Evolutionary conservation across 176 grass and related monocot species (phyloP).

Genomic region (Aegilops speltoides): DNA sequence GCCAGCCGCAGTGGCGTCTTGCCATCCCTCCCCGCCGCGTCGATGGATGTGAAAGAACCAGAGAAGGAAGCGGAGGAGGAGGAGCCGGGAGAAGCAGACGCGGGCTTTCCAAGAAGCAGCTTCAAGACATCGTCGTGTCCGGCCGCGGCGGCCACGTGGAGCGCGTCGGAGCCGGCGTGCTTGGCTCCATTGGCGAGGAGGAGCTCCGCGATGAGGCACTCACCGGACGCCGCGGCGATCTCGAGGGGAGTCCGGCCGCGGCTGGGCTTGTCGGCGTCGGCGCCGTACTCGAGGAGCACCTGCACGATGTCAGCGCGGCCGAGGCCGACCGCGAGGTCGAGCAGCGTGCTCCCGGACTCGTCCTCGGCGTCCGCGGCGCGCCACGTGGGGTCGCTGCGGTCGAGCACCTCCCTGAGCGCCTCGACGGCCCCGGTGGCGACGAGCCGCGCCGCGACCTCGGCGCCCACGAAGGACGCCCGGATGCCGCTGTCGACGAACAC

Average conservation of each 20-base stretch:
- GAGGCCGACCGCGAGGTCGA: constrained; percentile 53
- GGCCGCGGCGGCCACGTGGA: constrained; percentile 51
- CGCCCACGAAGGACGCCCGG: constrained; percentile 56
- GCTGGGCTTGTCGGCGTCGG: constrained; percentile 60
- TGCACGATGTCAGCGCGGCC: constrained; percentile 69
- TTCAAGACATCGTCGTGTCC: constrained; percentile 53
- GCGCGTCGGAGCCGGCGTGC: constrained; percentile 41
- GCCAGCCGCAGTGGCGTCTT: constrained; percentile 54
- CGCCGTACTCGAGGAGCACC: constrained; percentile 71
- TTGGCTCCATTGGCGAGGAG: constrained; percentile 56
- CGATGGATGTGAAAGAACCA: constrained; percentile 22
- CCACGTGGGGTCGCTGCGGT: constrained; percentile 67
- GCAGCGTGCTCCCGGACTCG: constrained; percentile 54
- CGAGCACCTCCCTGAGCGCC: constrained; percentile 58
- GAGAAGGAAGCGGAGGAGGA: constrained; percentile 26
- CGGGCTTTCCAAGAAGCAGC: constrained; percentile 53
- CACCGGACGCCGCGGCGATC: constrained; percentile 46
- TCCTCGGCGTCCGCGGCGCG: constrained; percentile 42
- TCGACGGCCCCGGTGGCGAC: constrained; percentile 48
- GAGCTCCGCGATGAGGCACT: constrained; percentile 65
- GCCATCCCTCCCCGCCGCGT: constrained; percentile 54
- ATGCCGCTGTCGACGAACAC: constrained; percentile 75
- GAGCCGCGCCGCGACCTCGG: constrained; percentile 42
- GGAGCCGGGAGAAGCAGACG: constrained; percentile 17
- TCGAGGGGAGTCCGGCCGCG: constrained; percentile 51